Evolutionary conservation across 2,329 filamentous ascomycete species (phyloP).

Genomic region (Cladophialophora exuberans): DNA sequence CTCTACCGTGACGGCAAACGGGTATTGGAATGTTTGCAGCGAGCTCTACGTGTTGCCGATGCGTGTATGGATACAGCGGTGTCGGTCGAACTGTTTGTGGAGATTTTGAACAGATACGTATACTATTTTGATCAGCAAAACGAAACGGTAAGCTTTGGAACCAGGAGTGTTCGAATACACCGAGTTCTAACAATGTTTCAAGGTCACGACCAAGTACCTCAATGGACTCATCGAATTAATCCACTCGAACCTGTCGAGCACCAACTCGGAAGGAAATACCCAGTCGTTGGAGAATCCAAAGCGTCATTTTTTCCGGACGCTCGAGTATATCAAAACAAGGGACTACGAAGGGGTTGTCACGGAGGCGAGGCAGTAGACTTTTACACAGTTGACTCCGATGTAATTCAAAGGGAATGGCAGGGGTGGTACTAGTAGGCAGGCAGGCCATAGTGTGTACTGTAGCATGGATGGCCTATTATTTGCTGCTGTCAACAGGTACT

Average conservation of each 20-base stretch:
- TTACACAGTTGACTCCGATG: too few relatives aligned
- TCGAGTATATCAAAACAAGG: conserved; percentile 89
- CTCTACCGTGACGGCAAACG: conserved; percentile 97
- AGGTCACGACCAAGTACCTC: conserved; percentile 93
- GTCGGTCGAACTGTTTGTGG: conserved; percentile 96
- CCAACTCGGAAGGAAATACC: conserved; percentile 42
- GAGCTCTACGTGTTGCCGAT: conserved; percentile 92
- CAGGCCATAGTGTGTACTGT: too few relatives aligned
- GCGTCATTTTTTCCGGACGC: conserved; percentile 90
- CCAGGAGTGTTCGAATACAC: background rate
- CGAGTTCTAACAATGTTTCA: conserved; percentile 25
- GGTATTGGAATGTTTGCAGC: conserved; percentile 92
- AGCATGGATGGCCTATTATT: too few relatives aligned
- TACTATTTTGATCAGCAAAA: conserved; percentile 99
- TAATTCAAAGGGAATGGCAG: background rate
- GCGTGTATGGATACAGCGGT: conserved; percentile 99
- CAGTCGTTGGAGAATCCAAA: conserved; percentile 81
- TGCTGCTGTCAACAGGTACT: too few relatives aligned
- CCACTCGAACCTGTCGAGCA: conserved; percentile 83
- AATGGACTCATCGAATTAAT: conserved; percentile 98
- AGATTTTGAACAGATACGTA: conserved; percentile 96
- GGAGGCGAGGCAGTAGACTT: conserved; percentile 56
- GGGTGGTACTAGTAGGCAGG: too few relatives aligned
- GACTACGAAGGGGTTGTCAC: conserved; percentile 92
- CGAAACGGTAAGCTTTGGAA: conserved; percentile 72